Conservation (phyloP, 495 filamentous ascomycete species). For the Patellaria atrata region DNA sequence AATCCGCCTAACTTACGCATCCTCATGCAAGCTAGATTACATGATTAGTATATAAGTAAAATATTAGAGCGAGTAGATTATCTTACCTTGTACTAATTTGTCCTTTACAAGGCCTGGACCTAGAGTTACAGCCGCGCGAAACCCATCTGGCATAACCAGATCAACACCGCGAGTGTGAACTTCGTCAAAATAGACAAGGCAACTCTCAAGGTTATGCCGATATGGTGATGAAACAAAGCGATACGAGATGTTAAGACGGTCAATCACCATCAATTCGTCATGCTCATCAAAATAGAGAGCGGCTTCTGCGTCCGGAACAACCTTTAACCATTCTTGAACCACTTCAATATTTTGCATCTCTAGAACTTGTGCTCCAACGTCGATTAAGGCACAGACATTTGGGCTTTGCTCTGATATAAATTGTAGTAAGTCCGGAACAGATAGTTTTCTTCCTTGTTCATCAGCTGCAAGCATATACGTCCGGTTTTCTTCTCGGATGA, state of each 20-base stretch:
- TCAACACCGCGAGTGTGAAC: constrained; percentile 3
- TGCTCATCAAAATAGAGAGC: constrained; percentile 36
- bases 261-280: constrained; percentile 34
- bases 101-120: constrained; percentile 1
- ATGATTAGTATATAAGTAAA: constrained; percentile 5
- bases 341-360: constrained; percentile 45
- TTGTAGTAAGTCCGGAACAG: constrained; percentile 34
- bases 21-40: constrained; percentile 14
- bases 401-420: constrained; percentile 28
- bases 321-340: constrained; percentile 35
- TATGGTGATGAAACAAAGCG: constrained; percentile 33
- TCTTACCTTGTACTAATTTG: constrained; percentile 29
- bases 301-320: no score
- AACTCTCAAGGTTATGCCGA: background rate
- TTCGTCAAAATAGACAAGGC: constrained; percentile 5
- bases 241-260: constrained; percentile 33
- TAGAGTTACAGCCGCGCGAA: constrained; percentile 4
- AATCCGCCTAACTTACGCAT: constrained; percentile 10
- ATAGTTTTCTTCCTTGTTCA: no score
- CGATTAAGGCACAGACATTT: constrained; percentile 45
- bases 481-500: constrained; percentile 46
- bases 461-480: constrained; percentile 6
- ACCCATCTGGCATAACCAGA: background rate
- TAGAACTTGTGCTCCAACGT: constrained; percentile 61
- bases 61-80: no score